A percentile compares a stretch with the other conserved stretches of the same genome.
phyloP scores from a whole-genome alignment of 2,329 filamentous ascomycete species.

The Exophiala xenobiotica region DNA sequence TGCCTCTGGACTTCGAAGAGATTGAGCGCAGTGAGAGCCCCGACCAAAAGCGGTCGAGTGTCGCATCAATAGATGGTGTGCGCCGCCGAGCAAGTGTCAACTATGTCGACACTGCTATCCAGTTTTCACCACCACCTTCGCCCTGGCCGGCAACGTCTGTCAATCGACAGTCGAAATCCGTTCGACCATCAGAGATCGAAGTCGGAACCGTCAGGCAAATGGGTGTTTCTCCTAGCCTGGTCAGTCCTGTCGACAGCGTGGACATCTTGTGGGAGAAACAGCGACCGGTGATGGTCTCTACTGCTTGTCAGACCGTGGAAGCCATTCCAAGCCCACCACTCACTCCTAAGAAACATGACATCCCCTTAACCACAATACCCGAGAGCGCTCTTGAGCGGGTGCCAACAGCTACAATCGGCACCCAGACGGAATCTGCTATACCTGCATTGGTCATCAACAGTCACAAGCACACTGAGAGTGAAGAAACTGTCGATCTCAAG shows the following conservation, averaged over 20 bases:
- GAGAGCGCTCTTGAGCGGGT: constrained; percentile 23
- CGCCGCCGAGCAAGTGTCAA: constrained; percentile 32
- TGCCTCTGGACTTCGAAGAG: constrained; percentile 39
- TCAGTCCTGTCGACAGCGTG: constrained; percentile 22
- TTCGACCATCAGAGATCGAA: constrained; percentile 19
- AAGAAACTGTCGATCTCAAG: constrained; percentile 41
- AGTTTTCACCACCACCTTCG: constrained; percentile 80
- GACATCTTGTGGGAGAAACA: constrained; percentile 25
- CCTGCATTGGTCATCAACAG: constrained; percentile 9
- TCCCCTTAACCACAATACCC: constrained; percentile 24
- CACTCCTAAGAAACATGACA: constrained; percentile 35
- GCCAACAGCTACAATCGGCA: constrained; percentile 26
- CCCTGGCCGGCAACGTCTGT: constrained; percentile 50
- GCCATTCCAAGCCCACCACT: constrained; percentile 39
- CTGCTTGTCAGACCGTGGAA: constrained; percentile 44
- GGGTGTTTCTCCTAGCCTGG: constrained; percentile 14
- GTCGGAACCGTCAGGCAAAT: constrained; percentile 16
- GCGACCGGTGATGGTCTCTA: constrained; percentile 41
- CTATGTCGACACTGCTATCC: constrained; percentile 75
- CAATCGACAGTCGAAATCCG: constrained; percentile 55
- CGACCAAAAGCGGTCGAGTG: constrained; percentile 25
- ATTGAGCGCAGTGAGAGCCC: constrained; percentile 32
- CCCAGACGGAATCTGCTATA: constrained; percentile 24
- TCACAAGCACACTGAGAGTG: constrained; percentile 26
- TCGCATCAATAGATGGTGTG: constrained; percentile 1